These are phyloP conservation scores for barrel medic (Medicago truncatula) DNA, from an alignment of 306 rosid genomes.

Conservation along the genomic window MtrunA17r5.0-ANR NC_053048.1:9266001-9266500, in stretches of 20 bases:
- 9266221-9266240: conserved; percentile 75
- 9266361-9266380: background rate
- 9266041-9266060: background rate
- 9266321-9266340: background rate
- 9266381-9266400: conserved; percentile 59
- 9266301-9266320: conserved; percentile 6
- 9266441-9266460: conserved; percentile 73
- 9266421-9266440: conserved; percentile 73
- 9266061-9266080: conserved; percentile 46
- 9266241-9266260: conserved; percentile 79
- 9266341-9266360: background rate
- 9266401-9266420: conserved; percentile 38
- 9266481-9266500: conserved; percentile 70
- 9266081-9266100: conserved; percentile 78
- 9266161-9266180: conserved; percentile 73
- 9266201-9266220: conserved; percentile 68
- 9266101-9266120: conserved; percentile 55
- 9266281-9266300: background rate
- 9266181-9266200: conserved; percentile 69
- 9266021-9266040: conserved; percentile 48
- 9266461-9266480: conserved; percentile 71
- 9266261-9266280: conserved; percentile 21
- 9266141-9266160: conserved; percentile 72
- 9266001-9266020: conserved; percentile 71
- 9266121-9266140: conserved; percentile 54